phyloP scores from a whole-genome alignment of 768 basidiomycete species.

The Cantharellus cinnabarinus region DNA sequence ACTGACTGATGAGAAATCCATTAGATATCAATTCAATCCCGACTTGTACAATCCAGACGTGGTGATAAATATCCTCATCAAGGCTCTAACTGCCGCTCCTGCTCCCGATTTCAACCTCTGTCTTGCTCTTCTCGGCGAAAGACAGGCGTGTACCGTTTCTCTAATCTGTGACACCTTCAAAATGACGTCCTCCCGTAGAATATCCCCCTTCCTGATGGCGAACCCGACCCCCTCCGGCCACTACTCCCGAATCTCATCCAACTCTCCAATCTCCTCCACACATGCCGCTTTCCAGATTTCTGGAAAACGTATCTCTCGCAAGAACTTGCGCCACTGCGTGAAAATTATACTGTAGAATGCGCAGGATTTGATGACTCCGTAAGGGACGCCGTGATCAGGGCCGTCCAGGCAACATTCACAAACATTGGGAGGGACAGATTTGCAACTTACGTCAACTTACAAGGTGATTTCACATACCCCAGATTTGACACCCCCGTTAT shows the following conservation, averaged over 20 bases:
- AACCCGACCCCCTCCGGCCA: conserved; percentile 59
- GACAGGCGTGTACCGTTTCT: conserved; percentile 13
- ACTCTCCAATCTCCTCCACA: conserved; percentile 50
- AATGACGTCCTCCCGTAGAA: background rate
- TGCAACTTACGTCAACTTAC: conserved; percentile 48
- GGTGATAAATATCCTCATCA: conserved; percentile 84
- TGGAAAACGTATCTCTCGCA: conserved; percentile 59
- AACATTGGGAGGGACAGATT: conserved; percentile 47
- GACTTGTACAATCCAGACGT: conserved; percentile 85
- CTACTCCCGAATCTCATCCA: conserved; percentile 48
- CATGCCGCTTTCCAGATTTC: conserved; percentile 76
- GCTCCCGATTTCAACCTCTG: conserved; percentile 90
- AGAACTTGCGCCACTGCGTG: conserved; percentile 46
- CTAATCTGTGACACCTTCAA: background rate
- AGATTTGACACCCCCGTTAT: background rate
- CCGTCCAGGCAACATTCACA: conserved; percentile 61
- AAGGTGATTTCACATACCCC: conserved; percentile 21
- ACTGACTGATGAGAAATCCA: background rate
- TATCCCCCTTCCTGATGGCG: conserved; percentile 14
- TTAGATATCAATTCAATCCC: conserved; percentile 89
- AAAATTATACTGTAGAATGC: conserved; percentile 73
- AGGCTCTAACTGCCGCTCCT: conserved; percentile 67
- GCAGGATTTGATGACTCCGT: conserved; percentile 71
- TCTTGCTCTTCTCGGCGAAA: conserved; percentile 76
- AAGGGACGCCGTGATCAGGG: conserved; percentile 52